These are phyloP conservation scores for Exophiala calicioides DNA, from an alignment of 2,329 filamentous ascomycete species.

Conservation along the genomic window DNA sequence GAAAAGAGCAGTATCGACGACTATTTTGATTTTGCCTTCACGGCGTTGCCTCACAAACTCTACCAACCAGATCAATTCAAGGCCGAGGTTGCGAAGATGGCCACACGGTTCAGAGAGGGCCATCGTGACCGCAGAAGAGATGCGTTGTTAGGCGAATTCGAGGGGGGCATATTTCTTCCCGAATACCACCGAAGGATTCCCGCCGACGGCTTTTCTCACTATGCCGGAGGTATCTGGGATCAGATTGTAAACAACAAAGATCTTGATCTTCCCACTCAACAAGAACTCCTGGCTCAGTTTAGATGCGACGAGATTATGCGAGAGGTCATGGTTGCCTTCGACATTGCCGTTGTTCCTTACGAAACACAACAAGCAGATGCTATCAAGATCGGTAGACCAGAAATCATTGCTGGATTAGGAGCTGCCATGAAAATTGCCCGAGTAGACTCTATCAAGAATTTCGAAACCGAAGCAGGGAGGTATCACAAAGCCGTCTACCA, in stretches of 20 bases:
- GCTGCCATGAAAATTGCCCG: slow-evolving; percentile 71
- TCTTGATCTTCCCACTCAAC: slow-evolving; percentile 91
- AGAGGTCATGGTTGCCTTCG: slow-evolving; percentile 82
- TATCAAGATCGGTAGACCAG: slow-evolving; percentile 68
- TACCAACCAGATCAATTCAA: slow-evolving; percentile 90
- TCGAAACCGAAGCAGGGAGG: slow-evolving; percentile 84
- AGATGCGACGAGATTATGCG: slow-evolving; percentile 94
- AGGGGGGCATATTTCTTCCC: slow-evolving; percentile 81
- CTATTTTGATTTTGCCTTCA: slow-evolving; percentile 98
- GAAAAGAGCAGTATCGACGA: slow-evolving; percentile 90
- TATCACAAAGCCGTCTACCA: slow-evolving; percentile 96
- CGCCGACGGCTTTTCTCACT: slow-evolving; percentile 92
- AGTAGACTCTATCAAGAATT: slow-evolving; percentile 73
- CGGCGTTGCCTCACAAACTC: slow-evolving; percentile 93
- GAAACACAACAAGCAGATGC: slow-evolving; percentile 83
- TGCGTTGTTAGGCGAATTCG: slow-evolving; percentile 64
- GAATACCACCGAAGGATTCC: slow-evolving; percentile 96
- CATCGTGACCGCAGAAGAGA: slow-evolving; percentile 68
- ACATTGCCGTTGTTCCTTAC: slow-evolving; percentile 75
- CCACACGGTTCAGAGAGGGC: slow-evolving; percentile 78
- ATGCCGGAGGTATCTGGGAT: slow-evolving; percentile 94
- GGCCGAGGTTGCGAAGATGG: slow-evolving; percentile 75
- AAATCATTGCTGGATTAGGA: slow-evolving; percentile 75
- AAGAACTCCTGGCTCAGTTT: slow-evolving; percentile 95
- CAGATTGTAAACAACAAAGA: slow-evolving; percentile 99